Evolutionary conservation across 441 rosid genomes (phyloP).

Genomic region (Syzygium syzygioides): DNA sequence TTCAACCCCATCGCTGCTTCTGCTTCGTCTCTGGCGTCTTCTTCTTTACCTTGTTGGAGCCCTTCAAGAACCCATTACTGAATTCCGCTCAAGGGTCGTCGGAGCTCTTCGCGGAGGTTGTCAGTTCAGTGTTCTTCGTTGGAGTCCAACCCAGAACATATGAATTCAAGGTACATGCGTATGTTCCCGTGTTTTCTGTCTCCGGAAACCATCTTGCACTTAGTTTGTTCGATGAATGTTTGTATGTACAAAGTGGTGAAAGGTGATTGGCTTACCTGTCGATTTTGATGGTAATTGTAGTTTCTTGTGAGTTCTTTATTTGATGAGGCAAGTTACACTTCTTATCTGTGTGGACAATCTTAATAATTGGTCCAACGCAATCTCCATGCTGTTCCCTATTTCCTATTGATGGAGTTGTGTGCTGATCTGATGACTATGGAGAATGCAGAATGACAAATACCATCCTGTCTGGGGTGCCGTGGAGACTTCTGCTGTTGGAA

Average conservation of each 20-base stretch:
- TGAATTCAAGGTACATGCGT: conserved; percentile 29
- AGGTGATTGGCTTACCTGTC: neutral
- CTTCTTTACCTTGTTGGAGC: neutral
- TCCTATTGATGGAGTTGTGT: neutral
- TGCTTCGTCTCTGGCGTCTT: conserved; percentile 14
- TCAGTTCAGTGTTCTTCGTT: conserved; percentile 31
- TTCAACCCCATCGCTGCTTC: conserved; percentile 13
- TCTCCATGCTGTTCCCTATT: neutral
- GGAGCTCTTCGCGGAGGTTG: conserved; percentile 21
- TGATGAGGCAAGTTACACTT: conserved; percentile 40
- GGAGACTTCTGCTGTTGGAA: conserved; percentile 71
- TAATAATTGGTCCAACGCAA: neutral
- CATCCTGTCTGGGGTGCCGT: conserved; percentile 98
- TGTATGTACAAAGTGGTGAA: neutral
- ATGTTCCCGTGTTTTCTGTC: neutral
- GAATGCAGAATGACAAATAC: conserved; percentile 56
- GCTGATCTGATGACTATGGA: conserved; percentile 1
- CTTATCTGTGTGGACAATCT: neutral
- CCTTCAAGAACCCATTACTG: conserved; percentile 14
- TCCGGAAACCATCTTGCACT: too few relatives aligned
- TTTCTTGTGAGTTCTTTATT: neutral
- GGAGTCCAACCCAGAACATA: conserved; percentile 38
- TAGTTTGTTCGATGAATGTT: neutral
- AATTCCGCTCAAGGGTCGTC: conserved; percentile 14
- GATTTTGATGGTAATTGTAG: neutral